Conservation (phyloP, 2,329 filamentous ascomycete genomes). For the Aspergillus caelatus region DNA sequence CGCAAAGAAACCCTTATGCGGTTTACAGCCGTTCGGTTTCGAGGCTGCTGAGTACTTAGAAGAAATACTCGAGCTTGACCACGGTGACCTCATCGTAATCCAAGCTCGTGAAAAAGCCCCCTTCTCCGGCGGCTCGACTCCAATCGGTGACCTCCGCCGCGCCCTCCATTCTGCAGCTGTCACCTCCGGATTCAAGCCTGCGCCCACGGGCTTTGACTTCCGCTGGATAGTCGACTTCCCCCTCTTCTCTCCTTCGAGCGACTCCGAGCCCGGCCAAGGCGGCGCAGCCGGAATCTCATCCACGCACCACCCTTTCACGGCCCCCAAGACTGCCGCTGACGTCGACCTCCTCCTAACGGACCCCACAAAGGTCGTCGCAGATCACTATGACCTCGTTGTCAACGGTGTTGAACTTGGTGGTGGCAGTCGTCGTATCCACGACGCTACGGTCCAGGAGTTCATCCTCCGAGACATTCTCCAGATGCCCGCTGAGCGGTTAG, state of each 20-base stretch:
- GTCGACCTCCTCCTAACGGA: conserved; percentile 72
- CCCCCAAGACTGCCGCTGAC: conserved; percentile 72
- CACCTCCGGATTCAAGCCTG: conserved; percentile 59
- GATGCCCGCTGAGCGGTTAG: conserved; percentile 72
- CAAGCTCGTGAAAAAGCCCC: conserved; percentile 72
- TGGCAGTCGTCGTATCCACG: conserved; percentile 89
- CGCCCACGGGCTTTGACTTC: conserved; percentile 63
- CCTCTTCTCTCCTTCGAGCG: conserved; percentile 76
- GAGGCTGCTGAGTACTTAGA: conserved; percentile 65
- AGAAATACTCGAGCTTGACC: conserved; percentile 56
- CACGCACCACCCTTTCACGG: conserved; percentile 95
- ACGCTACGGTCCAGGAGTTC: conserved; percentile 78
- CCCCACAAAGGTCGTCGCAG: conserved; percentile 73
- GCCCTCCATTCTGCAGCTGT: conserved; percentile 71
- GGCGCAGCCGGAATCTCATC: conserved; percentile 78
- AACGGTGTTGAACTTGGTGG: conserved; percentile 95
- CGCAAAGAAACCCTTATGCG: conserved; percentile 70
- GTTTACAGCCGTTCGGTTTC: conserved; percentile 77
- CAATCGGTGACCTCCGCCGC: conserved; percentile 71
- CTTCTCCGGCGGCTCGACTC: conserved; percentile 72
- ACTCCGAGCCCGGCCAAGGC: conserved; percentile 75
- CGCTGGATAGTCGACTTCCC: conserved; percentile 91
- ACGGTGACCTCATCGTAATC: conserved; percentile 79
- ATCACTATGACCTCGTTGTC: conserved; percentile 94
- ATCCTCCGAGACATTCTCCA: conserved; percentile 81